phyloP scores from a whole-genome alignment of 768 basidiomycete species.

The Tricholoma furcatifolium region DNA sequence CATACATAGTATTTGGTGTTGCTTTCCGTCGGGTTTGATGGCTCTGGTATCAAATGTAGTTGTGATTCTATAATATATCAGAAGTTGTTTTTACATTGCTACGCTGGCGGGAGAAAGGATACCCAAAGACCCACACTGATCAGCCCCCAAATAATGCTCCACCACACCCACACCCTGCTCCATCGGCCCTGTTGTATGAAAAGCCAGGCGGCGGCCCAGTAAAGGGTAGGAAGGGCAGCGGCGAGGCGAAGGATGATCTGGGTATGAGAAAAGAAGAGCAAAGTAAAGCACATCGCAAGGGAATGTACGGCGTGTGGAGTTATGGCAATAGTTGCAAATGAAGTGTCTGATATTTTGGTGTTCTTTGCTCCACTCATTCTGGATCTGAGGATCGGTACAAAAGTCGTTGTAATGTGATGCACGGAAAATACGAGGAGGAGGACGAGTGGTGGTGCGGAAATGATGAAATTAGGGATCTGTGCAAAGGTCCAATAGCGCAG shows the following conservation, averaged over 20 bases:
- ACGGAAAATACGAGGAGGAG: conserved; percentile 44
- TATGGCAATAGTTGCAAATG: conserved; percentile 41
- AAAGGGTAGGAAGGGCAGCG: conserved; percentile 72
- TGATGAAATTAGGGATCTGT: conserved; percentile 87
- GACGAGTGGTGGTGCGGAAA: conserved; percentile 69
- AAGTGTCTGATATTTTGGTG: conserved; percentile 1
- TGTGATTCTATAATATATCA: not conserved
- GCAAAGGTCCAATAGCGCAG: conserved; percentile 80
- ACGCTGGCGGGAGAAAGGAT: conserved; percentile 91
- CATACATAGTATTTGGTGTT: no score
- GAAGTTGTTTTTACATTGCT: conserved; percentile 2
- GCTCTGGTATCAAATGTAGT: not conserved
- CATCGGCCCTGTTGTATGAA: conserved; percentile 32
- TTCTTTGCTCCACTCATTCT: not conserved
- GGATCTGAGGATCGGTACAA: conserved; percentile 2
- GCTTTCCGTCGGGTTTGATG: not conserved
- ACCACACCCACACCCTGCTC: conserved; percentile 69
- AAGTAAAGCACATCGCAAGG: conserved; percentile 52
- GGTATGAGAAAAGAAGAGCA: conserved; percentile 80
- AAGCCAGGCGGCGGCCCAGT: conserved; percentile 84
- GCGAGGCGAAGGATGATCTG: conserved; percentile 84
- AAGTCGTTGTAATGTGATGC: conserved; percentile 26
- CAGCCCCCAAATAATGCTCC: conserved; percentile 78
- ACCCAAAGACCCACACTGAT: conserved; percentile 76
- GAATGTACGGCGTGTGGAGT: conserved; percentile 79